Evolutionary conservation across 345 rosid species (phyloP).

Genomic region (Pistacia atlantica): DNA sequence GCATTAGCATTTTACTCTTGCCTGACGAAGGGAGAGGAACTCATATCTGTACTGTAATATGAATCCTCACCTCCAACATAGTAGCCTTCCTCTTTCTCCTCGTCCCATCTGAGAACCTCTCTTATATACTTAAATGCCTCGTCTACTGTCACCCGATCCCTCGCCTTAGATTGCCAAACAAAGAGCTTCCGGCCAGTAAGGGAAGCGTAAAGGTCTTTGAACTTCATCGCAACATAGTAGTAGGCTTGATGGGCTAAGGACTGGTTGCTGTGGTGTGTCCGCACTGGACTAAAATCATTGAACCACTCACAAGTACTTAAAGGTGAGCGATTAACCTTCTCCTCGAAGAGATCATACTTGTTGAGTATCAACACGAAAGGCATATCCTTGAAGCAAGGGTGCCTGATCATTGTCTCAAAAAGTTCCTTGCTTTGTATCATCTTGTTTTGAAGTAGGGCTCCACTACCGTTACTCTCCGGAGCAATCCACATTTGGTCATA

Average conservation of each 20-base stretch:
- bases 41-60: conserved; percentile 86
- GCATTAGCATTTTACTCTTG: conserved; percentile 34
- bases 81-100: conserved; percentile 82
- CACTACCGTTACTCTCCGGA: conserved; percentile 49
- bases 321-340: conserved; percentile 69
- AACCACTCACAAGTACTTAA: conserved; percentile 85
- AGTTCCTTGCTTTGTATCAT: conserved; percentile 91
- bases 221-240: conserved; percentile 91
- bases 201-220: conserved; percentile 84
- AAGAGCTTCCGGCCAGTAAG: conserved; percentile 77
- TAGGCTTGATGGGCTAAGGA: conserved; percentile 90
- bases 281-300: conserved; percentile 75
- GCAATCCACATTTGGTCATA: conserved; percentile 71
- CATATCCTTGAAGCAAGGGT: conserved; percentile 87
- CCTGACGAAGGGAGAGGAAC: conserved; percentile 77
- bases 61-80: conserved; percentile 83
- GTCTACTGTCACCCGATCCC: conserved; percentile 71
- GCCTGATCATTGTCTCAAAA: conserved; percentile 72
- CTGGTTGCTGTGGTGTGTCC: conserved; percentile 63
- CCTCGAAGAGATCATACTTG: conserved; percentile 93
- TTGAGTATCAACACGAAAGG: conserved; percentile 82
- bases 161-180: conserved; percentile 88
- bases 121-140: conserved; percentile 90
- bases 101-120: conserved; percentile 97
- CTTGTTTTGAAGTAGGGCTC: conserved; percentile 68